These are phyloP conservation scores for Aspergillus leporis DNA, from an alignment of 495 filamentous ascomycete genomes.

Conservation along the genomic window DNA sequence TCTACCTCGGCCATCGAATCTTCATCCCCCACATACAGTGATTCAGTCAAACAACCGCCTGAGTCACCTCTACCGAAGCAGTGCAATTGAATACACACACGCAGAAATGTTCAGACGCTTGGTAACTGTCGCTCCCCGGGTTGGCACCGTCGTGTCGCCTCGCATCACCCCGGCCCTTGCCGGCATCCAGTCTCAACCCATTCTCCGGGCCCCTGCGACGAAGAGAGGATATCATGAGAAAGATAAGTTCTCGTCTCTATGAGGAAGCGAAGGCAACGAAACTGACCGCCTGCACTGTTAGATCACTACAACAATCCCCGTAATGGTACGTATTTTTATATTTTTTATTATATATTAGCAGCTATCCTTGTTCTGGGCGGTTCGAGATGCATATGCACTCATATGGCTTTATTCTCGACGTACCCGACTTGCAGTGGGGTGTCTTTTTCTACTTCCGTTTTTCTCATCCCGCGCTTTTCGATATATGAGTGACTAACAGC, in stretches of 20 bases:
- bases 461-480: neutral
- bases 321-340: conserved; percentile 1
- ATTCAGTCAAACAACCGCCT: neutral
- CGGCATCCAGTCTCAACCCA: conserved; percentile 33
- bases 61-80: conserved; percentile 1
- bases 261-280: conserved; percentile 21
- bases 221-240: conserved; percentile 63
- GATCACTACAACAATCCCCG: conserved; percentile 94
- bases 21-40: neutral
- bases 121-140: conserved; percentile 49
- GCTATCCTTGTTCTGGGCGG: neutral
- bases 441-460: neutral
- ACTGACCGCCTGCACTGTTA: conserved; percentile 58
- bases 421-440: neutral
- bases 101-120: conserved; percentile 55
- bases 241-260: conserved; percentile 42
- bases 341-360: neutral
- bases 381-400: neutral
- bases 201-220: conserved; percentile 29
- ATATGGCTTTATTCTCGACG: neutral
- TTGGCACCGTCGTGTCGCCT: conserved; percentile 46
- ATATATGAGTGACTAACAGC: neutral
- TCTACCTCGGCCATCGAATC: conserved; percentile 4
- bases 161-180: conserved; percentile 45
- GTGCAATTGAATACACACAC: neutral